phyloP scores from a whole-genome alignment of 1,284 basidiomycete genomes.

The Paramarasmius palmivorus region DNA sequence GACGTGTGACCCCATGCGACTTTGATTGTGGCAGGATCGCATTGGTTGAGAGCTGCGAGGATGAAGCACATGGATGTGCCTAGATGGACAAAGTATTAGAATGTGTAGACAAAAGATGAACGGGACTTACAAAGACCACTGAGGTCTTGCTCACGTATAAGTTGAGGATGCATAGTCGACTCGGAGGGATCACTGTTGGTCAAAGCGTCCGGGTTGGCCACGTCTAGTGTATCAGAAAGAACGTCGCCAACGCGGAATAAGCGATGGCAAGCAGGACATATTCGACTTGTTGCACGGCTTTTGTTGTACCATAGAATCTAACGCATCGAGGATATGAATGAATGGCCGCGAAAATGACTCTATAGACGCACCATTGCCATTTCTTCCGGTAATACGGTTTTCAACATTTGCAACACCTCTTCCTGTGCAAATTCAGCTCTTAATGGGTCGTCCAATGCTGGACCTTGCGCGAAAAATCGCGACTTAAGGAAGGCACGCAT shows the following conservation, averaged over 20 bases:
- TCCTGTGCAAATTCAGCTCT: conserved; percentile 74
- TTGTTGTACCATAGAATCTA: conserved; percentile 86
- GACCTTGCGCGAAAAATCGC: conserved; percentile 61
- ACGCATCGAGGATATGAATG: background rate
- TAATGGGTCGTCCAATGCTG: conserved; percentile 57
- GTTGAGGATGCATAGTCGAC: conserved; percentile 33
- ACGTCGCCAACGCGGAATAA: conserved; percentile 68
- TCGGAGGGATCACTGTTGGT: conserved; percentile 28
- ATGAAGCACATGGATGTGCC: conserved; percentile 78
- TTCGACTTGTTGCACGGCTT: conserved; percentile 61
- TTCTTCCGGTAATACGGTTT: conserved; percentile 67
- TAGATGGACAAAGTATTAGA: conserved; percentile 24
- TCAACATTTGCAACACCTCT: conserved; percentile 72
- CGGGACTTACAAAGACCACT: conserved; percentile 69
- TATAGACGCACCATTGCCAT: conserved; percentile 55
- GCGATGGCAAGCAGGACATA: conserved; percentile 76
- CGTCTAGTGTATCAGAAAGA: conserved; percentile 48
- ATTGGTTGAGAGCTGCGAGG: conserved; percentile 59
- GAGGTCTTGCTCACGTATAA: conserved; percentile 63
- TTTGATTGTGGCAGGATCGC: conserved; percentile 57
- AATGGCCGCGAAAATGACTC: conserved; percentile 3
- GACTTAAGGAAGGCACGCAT: conserved; percentile 58
- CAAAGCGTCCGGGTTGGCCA: conserved; percentile 24
- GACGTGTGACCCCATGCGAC: conserved; percentile 68
- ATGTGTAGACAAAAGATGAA: conserved; percentile 6